phyloP scores from a whole-genome alignment of 139 green algal species.

The Coccomyxa sp. region DNA sequence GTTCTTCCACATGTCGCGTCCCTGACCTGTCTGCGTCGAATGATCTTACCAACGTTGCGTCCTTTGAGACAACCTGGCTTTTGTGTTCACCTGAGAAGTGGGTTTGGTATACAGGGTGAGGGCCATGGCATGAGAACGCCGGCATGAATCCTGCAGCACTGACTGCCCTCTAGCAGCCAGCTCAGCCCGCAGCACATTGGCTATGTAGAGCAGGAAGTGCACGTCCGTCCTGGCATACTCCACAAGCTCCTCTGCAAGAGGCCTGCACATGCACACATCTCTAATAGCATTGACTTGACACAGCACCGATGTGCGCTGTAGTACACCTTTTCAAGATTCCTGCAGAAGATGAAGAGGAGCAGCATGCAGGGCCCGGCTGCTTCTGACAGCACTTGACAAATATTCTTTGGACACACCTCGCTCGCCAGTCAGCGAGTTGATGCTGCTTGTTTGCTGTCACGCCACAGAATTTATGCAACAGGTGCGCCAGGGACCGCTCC shows the following conservation, averaged over 20 bases:
- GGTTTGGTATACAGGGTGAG: constrained; percentile 23
- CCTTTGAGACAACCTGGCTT: no score
- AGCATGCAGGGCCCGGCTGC: no score
- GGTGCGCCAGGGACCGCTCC: constrained; percentile 39
- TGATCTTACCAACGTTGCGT: no score
- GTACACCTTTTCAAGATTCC: no score
- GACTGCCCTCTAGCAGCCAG: constrained; percentile 12
- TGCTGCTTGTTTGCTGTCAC: constrained; percentile 52
- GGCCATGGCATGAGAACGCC: constrained; percentile 25
- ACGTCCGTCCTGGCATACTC: constrained; percentile 69
- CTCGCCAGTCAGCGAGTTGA: constrained; percentile 69
- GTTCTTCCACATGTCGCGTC: no score
- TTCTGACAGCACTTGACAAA: no score
- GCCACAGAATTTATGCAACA: constrained; percentile 50
- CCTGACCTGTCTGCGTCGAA: no score
- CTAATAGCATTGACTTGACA: not conserved
- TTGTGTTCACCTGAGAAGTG: not conserved
- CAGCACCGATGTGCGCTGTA: no score
- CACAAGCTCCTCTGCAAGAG: constrained; percentile 50
- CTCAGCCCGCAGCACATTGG: constrained; percentile 38
- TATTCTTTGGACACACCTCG: constrained; percentile 20
- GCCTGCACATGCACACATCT: constrained; percentile 26
- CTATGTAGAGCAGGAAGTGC: constrained; percentile 67
- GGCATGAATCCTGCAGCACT: constrained; percentile 8
- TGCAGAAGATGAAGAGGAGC: no score